These are phyloP conservation scores for Neonectria neomacrospora DNA, from an alignment of 2,329 filamentous ascomycete genomes.

Conservation along the genomic window DNA sequence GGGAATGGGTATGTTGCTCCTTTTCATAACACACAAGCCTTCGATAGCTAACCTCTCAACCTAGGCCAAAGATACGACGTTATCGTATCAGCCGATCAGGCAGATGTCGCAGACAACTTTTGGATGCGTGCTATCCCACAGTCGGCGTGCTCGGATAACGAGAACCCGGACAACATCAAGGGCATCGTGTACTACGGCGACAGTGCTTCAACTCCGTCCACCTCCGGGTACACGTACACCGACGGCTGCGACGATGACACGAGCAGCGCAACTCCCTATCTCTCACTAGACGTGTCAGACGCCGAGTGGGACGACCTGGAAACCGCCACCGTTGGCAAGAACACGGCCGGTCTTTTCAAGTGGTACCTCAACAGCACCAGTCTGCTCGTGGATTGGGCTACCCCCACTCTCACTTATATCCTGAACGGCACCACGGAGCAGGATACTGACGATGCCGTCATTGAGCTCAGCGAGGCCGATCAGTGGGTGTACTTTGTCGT, in stretches of 20 bases:
- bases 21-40: no score
- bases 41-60: constrained; percentile 50
- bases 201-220: constrained; percentile 26
- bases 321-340: constrained; percentile 36
- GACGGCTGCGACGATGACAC: constrained; percentile 52
- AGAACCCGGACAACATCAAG: constrained; percentile 55
- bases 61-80: constrained; percentile 61
- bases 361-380: constrained; percentile 56
- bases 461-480: constrained; percentile 41
- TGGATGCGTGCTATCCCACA: constrained; percentile 62
- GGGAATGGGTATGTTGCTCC: constrained; percentile 31
- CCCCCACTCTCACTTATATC: constrained; percentile 41
- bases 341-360: constrained; percentile 50
- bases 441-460: constrained; percentile 40
- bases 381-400: constrained; percentile 43
- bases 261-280: constrained; percentile 48
- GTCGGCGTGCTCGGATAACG: constrained; percentile 53
- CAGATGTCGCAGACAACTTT: constrained; percentile 51
- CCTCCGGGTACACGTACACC: constrained; percentile 19
- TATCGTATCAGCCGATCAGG: constrained; percentile 54
- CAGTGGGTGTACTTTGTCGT: constrained; percentile 48
- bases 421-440: constrained; percentile 28
- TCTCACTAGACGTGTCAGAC: constrained; percentile 48
- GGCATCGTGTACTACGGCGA: constrained; percentile 60
- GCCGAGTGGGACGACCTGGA: constrained; percentile 44